phyloP scores from a whole-genome alignment of 2,329 filamentous ascomycete genomes.

The Paecilomyces dactylethromorphus region DNA sequence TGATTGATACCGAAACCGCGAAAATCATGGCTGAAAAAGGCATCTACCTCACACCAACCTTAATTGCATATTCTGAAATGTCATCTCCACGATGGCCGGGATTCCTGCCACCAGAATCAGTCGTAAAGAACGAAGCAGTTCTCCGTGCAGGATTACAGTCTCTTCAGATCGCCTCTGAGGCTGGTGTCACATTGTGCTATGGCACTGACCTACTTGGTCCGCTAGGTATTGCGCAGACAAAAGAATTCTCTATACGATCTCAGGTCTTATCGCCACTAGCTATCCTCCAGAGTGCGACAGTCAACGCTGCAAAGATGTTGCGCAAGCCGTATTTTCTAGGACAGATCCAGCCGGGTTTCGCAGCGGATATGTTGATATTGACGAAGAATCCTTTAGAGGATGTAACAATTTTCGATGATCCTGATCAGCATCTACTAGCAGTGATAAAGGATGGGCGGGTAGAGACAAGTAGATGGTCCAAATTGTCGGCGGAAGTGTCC shows the following conservation, averaged over 20 bases:
- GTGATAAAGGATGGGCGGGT: slow-evolving; percentile 54
- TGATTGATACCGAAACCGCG: slow-evolving; percentile 40
- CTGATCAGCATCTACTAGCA: slow-evolving; percentile 42
- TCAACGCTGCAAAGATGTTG: slow-evolving; percentile 48
- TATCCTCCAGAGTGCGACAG: slow-evolving; percentile 46
- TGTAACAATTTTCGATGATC: slow-evolving; percentile 44
- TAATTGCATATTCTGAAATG: slow-evolving; percentile 48
- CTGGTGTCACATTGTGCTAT: slow-evolving; percentile 51
- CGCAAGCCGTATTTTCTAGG: slow-evolving; percentile 43
- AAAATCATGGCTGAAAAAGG: slow-evolving; percentile 44
- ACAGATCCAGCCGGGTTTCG: slow-evolving; percentile 44
- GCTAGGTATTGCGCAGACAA: slow-evolving; percentile 42
- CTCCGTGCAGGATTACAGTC: slow-evolving; percentile 41
- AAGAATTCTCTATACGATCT: slow-evolving; percentile 43
- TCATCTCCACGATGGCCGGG: slow-evolving; percentile 28
- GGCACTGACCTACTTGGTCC: slow-evolving; percentile 51
- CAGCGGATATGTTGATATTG: slow-evolving; percentile 49
- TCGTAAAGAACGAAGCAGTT: slow-evolving; percentile 47
- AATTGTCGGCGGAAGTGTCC: background rate
- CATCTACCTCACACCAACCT: slow-evolving; percentile 49
- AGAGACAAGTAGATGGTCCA: slow-evolving; percentile 3
- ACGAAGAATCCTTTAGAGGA: slow-evolving; percentile 51
- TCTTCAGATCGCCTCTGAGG: slow-evolving; percentile 44
- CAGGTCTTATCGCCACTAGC: slow-evolving; percentile 36
- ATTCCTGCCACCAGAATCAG: slow-evolving; percentile 26